These are phyloP conservation scores for Cyberlindnera misumaiensis DNA, from an alignment of 805 yeast genomes.

Conservation along the genomic window DNA sequence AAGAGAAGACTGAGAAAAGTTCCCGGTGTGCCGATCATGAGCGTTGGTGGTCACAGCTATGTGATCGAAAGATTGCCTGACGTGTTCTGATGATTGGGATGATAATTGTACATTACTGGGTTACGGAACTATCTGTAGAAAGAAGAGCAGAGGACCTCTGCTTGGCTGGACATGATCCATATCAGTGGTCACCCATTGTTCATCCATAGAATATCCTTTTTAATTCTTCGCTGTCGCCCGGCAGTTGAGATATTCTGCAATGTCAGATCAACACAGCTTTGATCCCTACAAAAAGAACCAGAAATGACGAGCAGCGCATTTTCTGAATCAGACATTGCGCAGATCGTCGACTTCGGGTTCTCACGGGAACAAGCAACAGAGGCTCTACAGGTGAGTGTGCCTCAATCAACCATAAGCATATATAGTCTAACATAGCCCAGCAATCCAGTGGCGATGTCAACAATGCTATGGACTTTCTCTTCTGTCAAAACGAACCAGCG, in stretches of 20 bases:
- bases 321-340: background rate
- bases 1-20: constrained; percentile 91
- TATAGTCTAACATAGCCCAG: background rate
- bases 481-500: constrained; percentile 1
- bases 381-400: constrained; percentile 28
- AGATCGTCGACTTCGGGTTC: constrained; percentile 35
- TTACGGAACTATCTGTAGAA: too few species aligned
- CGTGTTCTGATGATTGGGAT: constrained; percentile 44
- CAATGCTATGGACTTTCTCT: constrained; percentile 3
- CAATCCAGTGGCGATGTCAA: constrained; percentile 1
- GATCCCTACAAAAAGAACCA: too few species aligned
- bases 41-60: constrained; percentile 90
- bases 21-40: constrained; percentile 95
- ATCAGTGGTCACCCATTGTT: too few species aligned
- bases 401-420: background rate
- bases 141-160: too few species aligned
- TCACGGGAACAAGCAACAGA: constrained; percentile 29
- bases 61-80: constrained; percentile 94
- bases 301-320: too few species aligned
- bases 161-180: too few species aligned
- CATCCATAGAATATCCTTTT: too few species aligned
- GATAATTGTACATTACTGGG: background rate
- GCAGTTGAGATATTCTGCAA: too few species aligned
- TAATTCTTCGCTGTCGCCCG: too few species aligned
- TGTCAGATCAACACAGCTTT: too few species aligned